Base-by-base conservation (phyloP, 768 basidiomycete genomes). In the Trametes coccinea region DNA sequence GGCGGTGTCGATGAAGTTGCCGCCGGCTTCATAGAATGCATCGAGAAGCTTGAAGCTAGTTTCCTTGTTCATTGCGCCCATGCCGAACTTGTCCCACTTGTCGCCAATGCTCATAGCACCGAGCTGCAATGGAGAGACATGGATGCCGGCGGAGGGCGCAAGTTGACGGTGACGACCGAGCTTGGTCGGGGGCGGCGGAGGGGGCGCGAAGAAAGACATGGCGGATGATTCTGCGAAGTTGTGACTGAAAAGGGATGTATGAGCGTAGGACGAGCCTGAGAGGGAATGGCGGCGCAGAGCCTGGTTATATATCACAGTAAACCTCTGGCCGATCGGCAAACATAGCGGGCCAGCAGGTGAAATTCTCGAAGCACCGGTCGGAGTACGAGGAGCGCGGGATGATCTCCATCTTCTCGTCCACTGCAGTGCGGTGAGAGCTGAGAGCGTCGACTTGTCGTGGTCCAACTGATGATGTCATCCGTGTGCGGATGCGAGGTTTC, bases 51-150 rank as follows among this genome's bases (percentile, higher is more conserved):
- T 70, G 67, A 79, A 78, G 9, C 72, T 66, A 43, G 53, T 34
- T 53, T 76, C 73, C 69, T 78, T 76, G 65, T 67, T 58, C 73
- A 78, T 75, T 1, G 63, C 53, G 6, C 77, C 77, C 66, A 76
- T 62, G 34, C 68, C 68, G 49, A 46, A 33, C 8, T 61, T 14
- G 0, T 49, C 66, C 77, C 76, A 78, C 54, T 77, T 74, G 62
- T 76, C 72, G 33, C 78, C 78, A 39, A 78, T 67, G 50, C 71
- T 75, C 75, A 76, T 75, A 3, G 69, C 76, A 1, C 78, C 78
- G n/a, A 79, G 71, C 43, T 67, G 69, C 29, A 79, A 59, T 2
- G 77, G 78, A 4, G 76, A 77, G 43, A 79, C 77, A 45, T 73
- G 71, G 10, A 77, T 66, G 31, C 74, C 73, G 0, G 77, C 75